phyloP scores from a whole-genome alignment of 257 asterid species.

The Rubia yunnanensis region DNA sequence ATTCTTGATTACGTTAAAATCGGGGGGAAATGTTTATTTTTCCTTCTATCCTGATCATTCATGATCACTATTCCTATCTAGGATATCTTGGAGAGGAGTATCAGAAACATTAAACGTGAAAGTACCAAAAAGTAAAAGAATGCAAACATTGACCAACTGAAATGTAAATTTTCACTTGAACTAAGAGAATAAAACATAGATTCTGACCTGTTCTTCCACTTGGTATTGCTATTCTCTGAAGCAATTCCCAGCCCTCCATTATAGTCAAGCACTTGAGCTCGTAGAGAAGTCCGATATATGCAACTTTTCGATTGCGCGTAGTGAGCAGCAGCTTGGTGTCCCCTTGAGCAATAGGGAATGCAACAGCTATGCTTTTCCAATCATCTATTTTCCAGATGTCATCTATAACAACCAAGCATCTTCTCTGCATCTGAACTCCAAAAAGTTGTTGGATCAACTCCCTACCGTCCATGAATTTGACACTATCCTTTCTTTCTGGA shows the following conservation, averaged over 20 bases:
- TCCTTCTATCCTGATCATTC: not conserved
- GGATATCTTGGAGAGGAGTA: too few species aligned
- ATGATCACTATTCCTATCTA: not conserved
- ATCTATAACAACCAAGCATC: conserved; percentile 11
- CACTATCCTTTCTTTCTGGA: not conserved
- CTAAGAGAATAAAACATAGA: not conserved
- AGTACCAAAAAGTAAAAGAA: not conserved
- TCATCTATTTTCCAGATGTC: conserved; percentile 6
- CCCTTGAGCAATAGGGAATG: conserved; percentile 1
- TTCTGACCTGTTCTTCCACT: conserved; percentile 6
- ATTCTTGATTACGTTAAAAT: not conserved
- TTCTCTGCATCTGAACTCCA: conserved; percentile 1
- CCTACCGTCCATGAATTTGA: not conserved
- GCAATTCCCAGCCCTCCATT: conserved; percentile 7
- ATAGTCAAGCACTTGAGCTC: not conserved
- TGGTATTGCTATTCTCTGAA: conserved; percentile 1
- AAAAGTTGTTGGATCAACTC: not conserved
- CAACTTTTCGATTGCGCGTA: not conserved
- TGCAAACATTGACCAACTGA: not conserved
- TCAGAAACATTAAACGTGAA: not conserved
- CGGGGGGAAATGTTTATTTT: not conserved
- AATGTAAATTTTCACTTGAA: not conserved
- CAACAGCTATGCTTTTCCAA: conserved; percentile 1
- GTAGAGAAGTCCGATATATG: conserved; percentile 1
- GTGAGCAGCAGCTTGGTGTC: conserved; percentile 9